Evolutionary conservation across 164 flowering plant genomes (phyloP), one percentile per base, ranked within the genome.

Genomic region (Warburgia ugandensis): DNA sequence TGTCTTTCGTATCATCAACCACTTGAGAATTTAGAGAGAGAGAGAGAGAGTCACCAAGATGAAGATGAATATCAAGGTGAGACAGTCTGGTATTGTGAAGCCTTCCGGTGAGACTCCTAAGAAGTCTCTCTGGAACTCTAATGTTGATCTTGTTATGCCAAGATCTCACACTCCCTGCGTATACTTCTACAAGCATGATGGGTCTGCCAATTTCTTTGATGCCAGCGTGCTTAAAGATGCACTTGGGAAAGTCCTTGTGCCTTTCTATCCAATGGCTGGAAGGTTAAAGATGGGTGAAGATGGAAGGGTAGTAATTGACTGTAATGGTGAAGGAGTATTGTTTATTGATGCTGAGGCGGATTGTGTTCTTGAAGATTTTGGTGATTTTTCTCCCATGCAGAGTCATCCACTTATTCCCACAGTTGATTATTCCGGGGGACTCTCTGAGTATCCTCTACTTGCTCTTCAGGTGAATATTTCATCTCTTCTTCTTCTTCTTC

Each of bases 221-320:
- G 35, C 44, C 4, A 27, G 17, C 8, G 37, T 61, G 28, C 41
- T 79, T 6, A 77, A 75, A 68, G 69, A 58, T 21, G 78, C 77
- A 0, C 58, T 79, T 4, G 57, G 69, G 60, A 71, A 61, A 56
- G 77, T 63, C 6, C 67, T 78, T 9, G 80, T 73, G 22, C 76
- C 74, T 6, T 79, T 79, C 64, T 79, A 79, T 36, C 85, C 85
- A 1, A 61, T 79, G 70, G 80, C 80, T 11, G 85, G 73, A 0
- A 64, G 85, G 42, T 38, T 77, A 37, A 58, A 47, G 46, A 40
- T 65, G 22, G 75, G 71, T 40, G 66, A 67, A 22, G 76, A 74
- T 29, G 80, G 75, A 1, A 63, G 85, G 0, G 52, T 71, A 16
- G 80, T 74, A 73, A 75, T 79, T 48, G 57, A 74, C 21, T 79